Conservation (phyloP, 2,329 filamentous ascomycete genomes). For the Trichoderma koningiopsis region DNA sequence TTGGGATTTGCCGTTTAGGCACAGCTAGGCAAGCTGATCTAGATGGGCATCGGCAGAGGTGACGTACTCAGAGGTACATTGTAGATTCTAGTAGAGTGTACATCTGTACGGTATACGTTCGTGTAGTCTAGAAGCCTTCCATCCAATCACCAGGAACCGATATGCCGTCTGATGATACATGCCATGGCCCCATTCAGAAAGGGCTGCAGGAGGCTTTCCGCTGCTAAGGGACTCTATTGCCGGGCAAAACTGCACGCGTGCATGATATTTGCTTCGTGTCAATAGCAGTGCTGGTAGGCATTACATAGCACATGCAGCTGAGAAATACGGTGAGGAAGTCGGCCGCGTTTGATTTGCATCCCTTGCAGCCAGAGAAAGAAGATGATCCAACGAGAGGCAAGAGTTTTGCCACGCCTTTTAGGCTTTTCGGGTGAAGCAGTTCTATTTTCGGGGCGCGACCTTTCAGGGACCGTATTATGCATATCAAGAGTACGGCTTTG, state of each 20-base stretch:
- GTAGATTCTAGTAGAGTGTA: not conserved
- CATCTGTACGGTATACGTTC: not conserved
- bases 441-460: not conserved
- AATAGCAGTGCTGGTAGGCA: not conserved
- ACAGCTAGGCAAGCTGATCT: not conserved
- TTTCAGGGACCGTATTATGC: not conserved
- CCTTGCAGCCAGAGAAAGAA: not conserved
- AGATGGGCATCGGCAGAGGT: not conserved
- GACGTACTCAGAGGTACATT: not conserved
- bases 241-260: not conserved
- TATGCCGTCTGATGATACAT: constrained; percentile 4
- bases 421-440: not conserved
- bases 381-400: constrained; percentile 5
- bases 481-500: not conserved
- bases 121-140: not conserved
- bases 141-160: not conserved
- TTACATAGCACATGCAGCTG: not conserved
- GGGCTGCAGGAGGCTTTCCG: constrained; percentile 8
- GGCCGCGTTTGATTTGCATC: too few relatives aligned
- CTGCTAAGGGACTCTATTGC: not conserved
- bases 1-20: not conserved
- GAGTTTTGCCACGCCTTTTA: not conserved
- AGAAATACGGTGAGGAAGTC: constrained; percentile 3
- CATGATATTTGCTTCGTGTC: not conserved
- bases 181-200: constrained; percentile 8